phyloP scores from a whole-genome alignment of 139 green algal species.

The Desmodesmus armatus region DNA sequence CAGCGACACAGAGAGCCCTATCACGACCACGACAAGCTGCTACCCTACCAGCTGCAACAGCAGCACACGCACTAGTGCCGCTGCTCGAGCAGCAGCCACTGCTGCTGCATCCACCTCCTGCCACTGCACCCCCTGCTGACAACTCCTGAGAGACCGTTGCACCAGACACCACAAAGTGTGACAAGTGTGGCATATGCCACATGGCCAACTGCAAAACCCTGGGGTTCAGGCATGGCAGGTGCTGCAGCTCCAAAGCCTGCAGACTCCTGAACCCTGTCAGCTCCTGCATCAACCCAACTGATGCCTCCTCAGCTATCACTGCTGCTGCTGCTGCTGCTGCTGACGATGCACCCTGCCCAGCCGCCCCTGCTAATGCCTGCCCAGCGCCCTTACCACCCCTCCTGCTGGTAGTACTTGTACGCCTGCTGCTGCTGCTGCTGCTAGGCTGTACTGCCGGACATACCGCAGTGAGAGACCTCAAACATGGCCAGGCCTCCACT shows the following conservation, averaged over 20 bases:
- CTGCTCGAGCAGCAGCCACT: neutral
- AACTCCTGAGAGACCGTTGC: neutral
- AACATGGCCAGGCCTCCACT: neutral
- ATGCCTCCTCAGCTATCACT: neutral
- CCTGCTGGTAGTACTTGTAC: neutral
- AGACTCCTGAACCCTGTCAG: neutral
- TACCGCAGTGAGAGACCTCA: neutral
- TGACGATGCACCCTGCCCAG: neutral
- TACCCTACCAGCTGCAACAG: too few species aligned
- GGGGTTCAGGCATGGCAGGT: neutral
- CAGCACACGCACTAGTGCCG: neutral
- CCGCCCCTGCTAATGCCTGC: neutral
- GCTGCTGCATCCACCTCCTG: neutral
- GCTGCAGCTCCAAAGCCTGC: neutral
- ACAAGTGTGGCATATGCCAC: neutral
- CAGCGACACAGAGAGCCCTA: too few species aligned
- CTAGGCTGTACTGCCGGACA: neutral
- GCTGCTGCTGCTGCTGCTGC: neutral
- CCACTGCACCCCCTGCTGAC: neutral
- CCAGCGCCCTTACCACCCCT: neutral
- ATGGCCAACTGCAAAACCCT: neutral
- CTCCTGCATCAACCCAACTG: neutral
- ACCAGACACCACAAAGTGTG: neutral
- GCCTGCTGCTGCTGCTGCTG: constrained; percentile 10
- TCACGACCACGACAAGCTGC: too few species aligned